Conservation (phyloP, 768 basidiomycete species). For the Suillus variegatus region DNA sequence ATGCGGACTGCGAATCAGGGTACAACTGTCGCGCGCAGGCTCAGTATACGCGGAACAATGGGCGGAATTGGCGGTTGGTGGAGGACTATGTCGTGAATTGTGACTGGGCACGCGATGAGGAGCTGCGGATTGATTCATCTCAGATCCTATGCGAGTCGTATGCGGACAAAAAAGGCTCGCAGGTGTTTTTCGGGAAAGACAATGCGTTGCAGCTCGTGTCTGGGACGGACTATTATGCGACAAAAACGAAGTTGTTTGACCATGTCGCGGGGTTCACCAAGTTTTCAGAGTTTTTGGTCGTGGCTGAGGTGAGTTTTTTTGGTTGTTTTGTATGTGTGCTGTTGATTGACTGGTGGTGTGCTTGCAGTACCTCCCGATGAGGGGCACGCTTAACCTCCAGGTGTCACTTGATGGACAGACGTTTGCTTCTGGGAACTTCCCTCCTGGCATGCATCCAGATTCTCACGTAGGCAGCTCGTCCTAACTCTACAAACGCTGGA, state of each 20-base stretch:
- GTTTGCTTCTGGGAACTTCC: too few species aligned
- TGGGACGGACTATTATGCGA: constrained; percentile 71
- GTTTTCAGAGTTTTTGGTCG: constrained; percentile 95
- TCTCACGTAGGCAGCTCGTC: too few species aligned
- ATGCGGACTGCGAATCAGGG: too few species aligned
- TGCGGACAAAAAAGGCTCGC: constrained; percentile 76
- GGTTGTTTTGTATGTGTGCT: too few species aligned
- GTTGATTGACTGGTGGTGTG: too few species aligned
- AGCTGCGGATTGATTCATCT: constrained; percentile 77
- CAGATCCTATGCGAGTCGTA: constrained; percentile 95
- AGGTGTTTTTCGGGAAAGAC: constrained; percentile 51
- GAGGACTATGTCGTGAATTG: constrained; percentile 91
- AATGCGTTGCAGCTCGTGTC: constrained; percentile 77
- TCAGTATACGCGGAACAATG: constrained; percentile 74
- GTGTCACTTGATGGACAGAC: too few species aligned
- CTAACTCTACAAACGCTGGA: too few species aligned
- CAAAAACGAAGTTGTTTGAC: constrained; percentile 78
- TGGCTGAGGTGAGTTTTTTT: constrained; percentile 73
- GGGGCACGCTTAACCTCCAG: too few species aligned
- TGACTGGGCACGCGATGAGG: constrained; percentile 84
- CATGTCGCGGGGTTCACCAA: constrained; percentile 93
- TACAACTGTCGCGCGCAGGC: constrained; percentile 55
- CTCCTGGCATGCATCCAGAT: too few species aligned
- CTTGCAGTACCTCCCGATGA: too few species aligned
- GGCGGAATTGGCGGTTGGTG: constrained; percentile 70